Evolutionary conservation across 2,329 filamentous ascomycete genomes (phyloP).

Genomic region (Pyrenochaeta sp.): DNA sequence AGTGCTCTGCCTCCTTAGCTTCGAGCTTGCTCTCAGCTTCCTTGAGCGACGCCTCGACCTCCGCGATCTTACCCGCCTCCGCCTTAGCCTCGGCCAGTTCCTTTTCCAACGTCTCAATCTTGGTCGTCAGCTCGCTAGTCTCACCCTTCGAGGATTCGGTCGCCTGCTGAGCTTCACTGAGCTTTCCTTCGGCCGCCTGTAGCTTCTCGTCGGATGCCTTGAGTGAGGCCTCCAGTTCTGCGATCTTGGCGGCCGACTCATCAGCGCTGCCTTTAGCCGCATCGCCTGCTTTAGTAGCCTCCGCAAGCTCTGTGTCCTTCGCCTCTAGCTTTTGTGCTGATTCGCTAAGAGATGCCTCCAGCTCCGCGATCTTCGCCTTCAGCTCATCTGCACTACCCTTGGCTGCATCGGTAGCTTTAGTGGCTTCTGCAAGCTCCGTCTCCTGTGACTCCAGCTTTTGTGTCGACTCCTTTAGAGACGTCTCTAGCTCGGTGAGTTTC

Average conservation of each 20-base stretch:
- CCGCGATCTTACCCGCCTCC: constrained; percentile 36
- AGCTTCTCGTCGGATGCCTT: constrained; percentile 23
- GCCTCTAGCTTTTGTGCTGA: constrained; percentile 13
- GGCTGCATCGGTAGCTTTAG: constrained; percentile 22
- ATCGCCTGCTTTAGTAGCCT: constrained; percentile 23
- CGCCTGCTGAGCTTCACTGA: constrained; percentile 23
- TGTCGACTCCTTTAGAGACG: constrained; percentile 7
- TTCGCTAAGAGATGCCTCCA: constrained; percentile 25
- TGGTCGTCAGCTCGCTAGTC: constrained; percentile 13
- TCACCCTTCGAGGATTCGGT: constrained; percentile 23
- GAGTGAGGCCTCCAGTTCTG: constrained; percentile 29
- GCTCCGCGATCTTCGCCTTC: constrained; percentile 25
- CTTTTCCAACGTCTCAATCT: constrained; percentile 22
- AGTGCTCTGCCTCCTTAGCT: constrained; percentile 33
- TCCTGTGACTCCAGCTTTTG: background rate
- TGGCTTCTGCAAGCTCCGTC: constrained; percentile 2
- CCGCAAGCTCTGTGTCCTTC: constrained; percentile 23
- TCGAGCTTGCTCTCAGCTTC: constrained; percentile 28
- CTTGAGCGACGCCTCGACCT: constrained; percentile 33
- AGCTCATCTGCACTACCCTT: constrained; percentile 26
- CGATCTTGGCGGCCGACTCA: constrained; percentile 23
- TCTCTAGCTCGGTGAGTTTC: constrained; percentile 19
- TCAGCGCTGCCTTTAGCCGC: constrained; percentile 21
- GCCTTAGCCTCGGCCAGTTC: constrained; percentile 30
- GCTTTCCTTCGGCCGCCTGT: constrained; percentile 22